Evolutionary conservation across 2,329 filamentous ascomycete genomes (phyloP), one percentile per base, ranked within the genome.

Genomic region (Colletotrichum destructivum): DNA sequence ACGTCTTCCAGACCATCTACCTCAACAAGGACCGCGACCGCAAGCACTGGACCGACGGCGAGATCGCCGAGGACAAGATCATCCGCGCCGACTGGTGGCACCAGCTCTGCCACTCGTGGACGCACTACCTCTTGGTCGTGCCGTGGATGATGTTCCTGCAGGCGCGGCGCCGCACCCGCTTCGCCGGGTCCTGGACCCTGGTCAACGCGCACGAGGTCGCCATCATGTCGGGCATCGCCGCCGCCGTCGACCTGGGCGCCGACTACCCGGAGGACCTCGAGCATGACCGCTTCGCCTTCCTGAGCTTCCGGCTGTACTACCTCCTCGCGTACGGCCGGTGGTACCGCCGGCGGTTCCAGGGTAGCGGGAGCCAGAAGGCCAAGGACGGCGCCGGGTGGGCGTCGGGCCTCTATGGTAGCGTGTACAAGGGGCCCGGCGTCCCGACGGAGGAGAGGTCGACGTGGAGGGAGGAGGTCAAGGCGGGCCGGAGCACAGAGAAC

Each of bases 131-230:
- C 5, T 86, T 89, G 67, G 88, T 90, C 3, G 88, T 93, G 1
- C 91, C 91, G 0, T 91, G 89, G 82, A 87, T 93, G 83, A 90
- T 89, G 89, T 86, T 91, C 51, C 85, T 93, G 4, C 90, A 93
- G 75, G 90, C 89, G 3, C 86, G 85, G 69, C 87, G 86, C 46
- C 84, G 85, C 73, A 92, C 90, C 0, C 84, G 88, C 12, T 93
- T 88, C 76, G 91, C 90, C 1, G 88, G 86, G 0, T 84, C 86
- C 21, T 93, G 91, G 91, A 93, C 91, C 0, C 84, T 93, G 69
- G 88, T 93, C 70, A 90, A 91, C 71, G 88, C 88, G 2, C 89
- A 93, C 76, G 92, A 93, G 78, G 86, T 91, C 16, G 91, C 92
- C 15, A 88, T 91, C 69, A 89, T 93, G 74, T 89, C 87, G 46